Evolutionary conservation across 192 early-diverging fungal species (phyloP).

Genomic region (Coemansia sp.): DNA sequence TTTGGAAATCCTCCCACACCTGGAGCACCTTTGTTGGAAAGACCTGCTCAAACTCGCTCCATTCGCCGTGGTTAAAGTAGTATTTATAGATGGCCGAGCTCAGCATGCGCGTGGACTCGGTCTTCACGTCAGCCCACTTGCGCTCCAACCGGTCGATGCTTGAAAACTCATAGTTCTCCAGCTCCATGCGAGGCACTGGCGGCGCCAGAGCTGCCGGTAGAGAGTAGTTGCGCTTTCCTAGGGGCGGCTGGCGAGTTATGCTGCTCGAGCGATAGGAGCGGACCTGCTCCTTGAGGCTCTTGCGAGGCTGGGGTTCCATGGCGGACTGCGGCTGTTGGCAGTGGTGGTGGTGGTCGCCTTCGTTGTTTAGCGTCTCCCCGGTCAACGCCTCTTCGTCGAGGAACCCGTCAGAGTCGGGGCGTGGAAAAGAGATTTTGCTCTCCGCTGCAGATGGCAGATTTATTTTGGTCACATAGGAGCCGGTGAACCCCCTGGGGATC

Average conservation of each 20-base stretch:
- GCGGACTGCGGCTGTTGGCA: constrained; percentile 1
- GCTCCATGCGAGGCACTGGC: constrained; percentile 13
- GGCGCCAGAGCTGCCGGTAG: constrained; percentile 32
- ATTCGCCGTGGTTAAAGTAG: constrained; percentile 52
- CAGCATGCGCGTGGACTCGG: constrained; percentile 44
- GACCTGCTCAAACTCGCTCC: constrained; percentile 49
- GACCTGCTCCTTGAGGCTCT: constrained; percentile 7
- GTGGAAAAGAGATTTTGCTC: constrained; percentile 31
- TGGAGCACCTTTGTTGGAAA: constrained; percentile 40
- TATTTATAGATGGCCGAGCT: constrained; percentile 55
- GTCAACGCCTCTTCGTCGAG: not conserved
- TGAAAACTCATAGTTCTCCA: constrained; percentile 49
- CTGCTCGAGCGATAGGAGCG: constrained; percentile 4
- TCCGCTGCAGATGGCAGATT: not conserved
- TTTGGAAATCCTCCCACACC: constrained; percentile 43
- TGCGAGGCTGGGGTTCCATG: not conserved
- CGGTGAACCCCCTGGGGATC: constrained; percentile 15
- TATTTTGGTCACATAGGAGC: constrained; percentile 14
- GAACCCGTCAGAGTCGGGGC: constrained; percentile 9
- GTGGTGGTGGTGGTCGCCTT: not conserved
- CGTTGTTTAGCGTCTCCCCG: constrained; percentile 1
- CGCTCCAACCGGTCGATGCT: constrained; percentile 50
- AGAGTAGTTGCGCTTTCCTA: constrained; percentile 48
- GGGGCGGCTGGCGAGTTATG: not conserved
- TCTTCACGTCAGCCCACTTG: constrained; percentile 44